Conservation (phyloP, 2,329 filamentous ascomycete genomes). For the Claviceps sp. region DNA sequence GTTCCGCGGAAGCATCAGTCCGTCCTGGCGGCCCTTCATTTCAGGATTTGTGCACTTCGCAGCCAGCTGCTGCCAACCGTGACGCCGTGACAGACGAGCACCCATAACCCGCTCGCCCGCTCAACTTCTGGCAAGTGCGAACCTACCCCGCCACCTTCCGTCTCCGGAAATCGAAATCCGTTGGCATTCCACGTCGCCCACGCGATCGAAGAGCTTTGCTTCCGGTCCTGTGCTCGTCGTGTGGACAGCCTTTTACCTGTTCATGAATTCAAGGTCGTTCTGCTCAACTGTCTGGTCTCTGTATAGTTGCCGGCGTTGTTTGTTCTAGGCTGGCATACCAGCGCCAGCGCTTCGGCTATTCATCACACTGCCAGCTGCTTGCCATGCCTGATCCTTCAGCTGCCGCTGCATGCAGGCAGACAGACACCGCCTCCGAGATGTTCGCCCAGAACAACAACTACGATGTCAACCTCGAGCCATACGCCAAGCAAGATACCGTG, state of each 20-base stretch:
- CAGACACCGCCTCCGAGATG: slow-evolving; percentile 1
- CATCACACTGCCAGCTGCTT: slow-evolving; percentile 1
- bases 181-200: slow-evolving; percentile 4
- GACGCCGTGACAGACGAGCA: neutral
- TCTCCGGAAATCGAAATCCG: slow-evolving; percentile 8
- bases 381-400: slow-evolving; percentile 1
- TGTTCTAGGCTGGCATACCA: neutral
- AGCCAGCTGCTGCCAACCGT: neutral
- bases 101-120: neutral
- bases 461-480: neutral
- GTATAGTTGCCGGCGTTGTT: neutral
- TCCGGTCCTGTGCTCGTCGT: neutral
- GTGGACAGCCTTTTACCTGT: neutral
- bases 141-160: slow-evolving; percentile 8
- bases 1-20: no score
- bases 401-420: slow-evolving; percentile 4
- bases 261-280: neutral
- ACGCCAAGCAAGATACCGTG: slow-evolving; percentile 5
- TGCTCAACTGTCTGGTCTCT: neutral
- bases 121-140: slow-evolving; percentile 1
- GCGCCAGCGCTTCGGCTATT: neutral
- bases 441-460: neutral
- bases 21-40: neutral
- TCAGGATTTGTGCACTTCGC: neutral
- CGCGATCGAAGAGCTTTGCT: neutral